Evolutionary conservation across 2,329 filamentous ascomycete genomes (phyloP), one percentile per base, ranked within the genome.

Genomic region (Ophiostoma sp.): DNA sequence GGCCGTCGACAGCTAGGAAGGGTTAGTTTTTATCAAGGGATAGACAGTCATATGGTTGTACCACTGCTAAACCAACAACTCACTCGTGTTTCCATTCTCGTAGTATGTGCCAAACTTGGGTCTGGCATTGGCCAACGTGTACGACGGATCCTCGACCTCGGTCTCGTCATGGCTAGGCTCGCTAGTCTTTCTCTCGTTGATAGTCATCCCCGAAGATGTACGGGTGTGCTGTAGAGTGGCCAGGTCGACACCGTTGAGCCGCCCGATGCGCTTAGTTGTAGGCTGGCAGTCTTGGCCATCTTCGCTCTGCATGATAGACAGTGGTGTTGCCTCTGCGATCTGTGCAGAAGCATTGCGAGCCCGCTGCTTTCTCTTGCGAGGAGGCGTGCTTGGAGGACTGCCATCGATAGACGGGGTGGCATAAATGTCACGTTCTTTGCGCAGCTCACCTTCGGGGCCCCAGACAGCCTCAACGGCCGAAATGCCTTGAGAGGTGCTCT

Each of bases 381-480:
- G 65, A 15, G 71, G 67, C 1, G 68, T 73, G 68, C 82, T 75
- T 77, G 88, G 86, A 54, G 82, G 82, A 67, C 80, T 84, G 20
- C 79, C 82, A 67, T 84, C 81, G 73, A 80, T 75, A 0, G 87
- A 89, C 20, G 86, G 85, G 57, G 81, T 83, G 54, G 87, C 87
- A 74, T 89, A 90, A 48, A 90, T 86, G 72, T 87, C 83, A 70
- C 87, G 83, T 36, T 81, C 77, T 68, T 83, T 81, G 75, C 84
- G 81, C 13, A 86, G 77, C 64, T 83, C 79, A 23, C 86, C 81
- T 48, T 83, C 79, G 2, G 81, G 76, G 44, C 84, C 82, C 80
- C 89, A 90, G 67, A 93, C 86, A 31, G 86, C 80, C 79, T 93
- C 90, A 0, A 79, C 86, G 10, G 88, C 85, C 70, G 86, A 84